Conservation (phyloP, 176 grass and related monocot genomes). For the Aegilops bicornis region DNA sequence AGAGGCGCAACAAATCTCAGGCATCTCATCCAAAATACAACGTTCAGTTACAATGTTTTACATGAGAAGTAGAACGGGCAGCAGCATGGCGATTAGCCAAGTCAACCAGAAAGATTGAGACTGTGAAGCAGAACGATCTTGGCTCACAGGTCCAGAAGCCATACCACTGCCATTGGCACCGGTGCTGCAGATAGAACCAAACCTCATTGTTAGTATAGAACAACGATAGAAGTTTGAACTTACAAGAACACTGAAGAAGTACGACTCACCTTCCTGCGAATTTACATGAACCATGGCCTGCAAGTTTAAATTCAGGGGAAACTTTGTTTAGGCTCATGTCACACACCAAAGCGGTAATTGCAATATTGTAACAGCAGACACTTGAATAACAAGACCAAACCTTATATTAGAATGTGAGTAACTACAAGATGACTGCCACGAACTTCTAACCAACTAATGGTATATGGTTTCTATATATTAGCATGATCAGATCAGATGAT, state of each 20-base stretch:
- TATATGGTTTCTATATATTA: constrained; percentile 1
- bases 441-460: background rate
- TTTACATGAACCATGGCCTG: constrained; percentile 87
- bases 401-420: background rate
- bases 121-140: constrained; percentile 35
- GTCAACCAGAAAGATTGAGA: constrained; percentile 26
- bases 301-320: constrained; percentile 28
- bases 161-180: constrained; percentile 43
- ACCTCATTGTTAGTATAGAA: constrained; percentile 16
- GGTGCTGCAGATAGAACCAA: constrained; percentile 53
- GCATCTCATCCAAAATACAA: constrained; percentile 59
- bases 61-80: constrained; percentile 55
- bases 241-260: background rate
- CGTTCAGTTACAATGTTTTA: constrained; percentile 42
- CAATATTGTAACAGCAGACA: background rate
- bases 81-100: constrained; percentile 30
- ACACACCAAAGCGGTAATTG: background rate
- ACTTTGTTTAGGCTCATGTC: constrained; percentile 7
- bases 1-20: constrained; percentile 42
- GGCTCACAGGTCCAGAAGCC: constrained; percentile 72
- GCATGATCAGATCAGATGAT: background rate
- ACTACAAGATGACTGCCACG: background rate
- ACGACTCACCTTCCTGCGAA: constrained; percentile 86
- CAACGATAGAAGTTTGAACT: background rate
- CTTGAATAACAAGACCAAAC: background rate